phyloP scores from a whole-genome alignment of 78 protist species.

The Dictyostelium intermedium region DNA sequence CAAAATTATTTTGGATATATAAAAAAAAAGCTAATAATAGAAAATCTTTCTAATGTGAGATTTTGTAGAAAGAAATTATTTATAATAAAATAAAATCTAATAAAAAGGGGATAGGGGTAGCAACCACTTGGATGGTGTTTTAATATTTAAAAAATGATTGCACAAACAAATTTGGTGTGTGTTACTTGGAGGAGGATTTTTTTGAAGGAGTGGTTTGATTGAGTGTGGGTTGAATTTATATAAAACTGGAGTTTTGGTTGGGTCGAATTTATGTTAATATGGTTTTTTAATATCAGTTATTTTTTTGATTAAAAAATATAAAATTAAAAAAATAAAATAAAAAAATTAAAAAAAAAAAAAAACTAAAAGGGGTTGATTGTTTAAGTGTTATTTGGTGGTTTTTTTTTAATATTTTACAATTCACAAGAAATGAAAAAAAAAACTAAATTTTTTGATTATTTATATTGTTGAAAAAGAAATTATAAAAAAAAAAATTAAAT shows the following conservation, averaged over 20 bases:
- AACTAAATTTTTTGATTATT: not conserved
- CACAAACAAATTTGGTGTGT: not conserved
- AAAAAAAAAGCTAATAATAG: not conserved
- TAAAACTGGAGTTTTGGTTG: not conserved
- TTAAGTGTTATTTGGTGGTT: not conserved
- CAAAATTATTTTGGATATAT: not conserved
- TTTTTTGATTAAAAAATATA: too few species aligned
- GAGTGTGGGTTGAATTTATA: not conserved
- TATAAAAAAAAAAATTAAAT: too few species aligned
- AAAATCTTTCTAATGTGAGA: not conserved
- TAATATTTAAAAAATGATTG: not conserved
- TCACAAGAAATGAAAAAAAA: not conserved
- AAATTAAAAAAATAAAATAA: too few species aligned
- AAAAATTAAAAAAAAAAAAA: too few species aligned
- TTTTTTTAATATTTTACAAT: not conserved
- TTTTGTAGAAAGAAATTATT: not conserved
- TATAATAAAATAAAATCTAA: not conserved
- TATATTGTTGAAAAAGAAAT: too few species aligned
- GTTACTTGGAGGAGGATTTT: not conserved
- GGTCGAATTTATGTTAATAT: not conserved
- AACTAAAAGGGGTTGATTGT: not conserved
- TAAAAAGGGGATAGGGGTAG: not conserved
- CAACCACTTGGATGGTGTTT: not conserved
- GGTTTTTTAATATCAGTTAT: not conserved
- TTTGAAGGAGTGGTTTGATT: not conserved